Conservation (phyloP, 2,329 filamentous ascomycete species). For the Tothia fuscella region DNA sequence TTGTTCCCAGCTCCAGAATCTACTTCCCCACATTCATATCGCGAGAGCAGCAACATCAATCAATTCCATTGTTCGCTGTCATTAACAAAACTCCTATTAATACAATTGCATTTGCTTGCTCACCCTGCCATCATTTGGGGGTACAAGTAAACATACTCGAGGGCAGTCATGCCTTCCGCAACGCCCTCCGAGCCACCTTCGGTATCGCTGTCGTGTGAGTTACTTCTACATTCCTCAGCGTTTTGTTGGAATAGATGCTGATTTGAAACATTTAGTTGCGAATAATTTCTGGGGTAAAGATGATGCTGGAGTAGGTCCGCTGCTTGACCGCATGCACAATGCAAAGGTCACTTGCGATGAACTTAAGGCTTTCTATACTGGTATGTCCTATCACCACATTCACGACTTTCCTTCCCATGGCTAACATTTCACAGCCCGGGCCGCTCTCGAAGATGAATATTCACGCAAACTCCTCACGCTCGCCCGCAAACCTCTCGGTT, state of each 20-base stretch:
- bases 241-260: background rate
- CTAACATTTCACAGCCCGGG: slow-evolving; percentile 49
- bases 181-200: slow-evolving; percentile 54
- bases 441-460: slow-evolving; percentile 94
- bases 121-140: no score
- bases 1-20: no score
- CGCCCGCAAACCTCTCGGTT: slow-evolving; percentile 78
- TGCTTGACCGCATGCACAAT: slow-evolving; percentile 87
- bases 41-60: no score
- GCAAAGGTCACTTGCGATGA: slow-evolving; percentile 94
- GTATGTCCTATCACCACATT: slow-evolving; percentile 33
- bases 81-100: no score
- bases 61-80: no score
- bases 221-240: background rate
- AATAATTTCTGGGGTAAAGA: slow-evolving; percentile 99
- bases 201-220: slow-evolving; percentile 55
- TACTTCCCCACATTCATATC: no score
- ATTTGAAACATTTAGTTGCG: slow-evolving; percentile 62
- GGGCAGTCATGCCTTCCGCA: no score
- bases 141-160: no score
- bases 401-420: background rate
- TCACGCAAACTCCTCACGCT: slow-evolving; percentile 76
- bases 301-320: slow-evolving; percentile 83
- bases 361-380: slow-evolving; percentile 76
- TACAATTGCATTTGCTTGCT: no score